These are phyloP conservation scores for Nitzschia sp. DNA, from an alignment of 108 stramenopile species.

Conservation along the genomic window DNA sequence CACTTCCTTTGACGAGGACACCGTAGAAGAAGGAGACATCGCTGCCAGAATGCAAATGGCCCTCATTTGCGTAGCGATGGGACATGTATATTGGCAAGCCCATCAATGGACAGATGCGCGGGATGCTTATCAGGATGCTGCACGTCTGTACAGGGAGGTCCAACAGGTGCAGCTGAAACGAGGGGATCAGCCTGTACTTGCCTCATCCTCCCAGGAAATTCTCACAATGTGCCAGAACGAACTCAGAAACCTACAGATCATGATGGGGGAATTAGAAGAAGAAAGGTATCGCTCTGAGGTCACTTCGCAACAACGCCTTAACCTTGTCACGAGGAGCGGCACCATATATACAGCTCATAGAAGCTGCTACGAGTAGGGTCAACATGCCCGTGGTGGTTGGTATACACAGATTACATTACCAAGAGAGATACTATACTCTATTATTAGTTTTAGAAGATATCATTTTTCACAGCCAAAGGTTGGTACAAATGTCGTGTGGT, in stretches of 20 bases:
- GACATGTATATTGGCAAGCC: conserved; percentile 20
- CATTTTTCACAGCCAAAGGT: too few relatives aligned
- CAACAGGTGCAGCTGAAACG: neutral
- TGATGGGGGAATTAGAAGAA: neutral
- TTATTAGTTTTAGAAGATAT: too few relatives aligned
- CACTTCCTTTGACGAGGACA: neutral
- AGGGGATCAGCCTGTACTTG: neutral
- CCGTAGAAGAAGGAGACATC: neutral
- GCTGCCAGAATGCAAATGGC: conserved; percentile 25
- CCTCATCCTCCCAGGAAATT: neutral
- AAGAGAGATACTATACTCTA: too few relatives aligned
- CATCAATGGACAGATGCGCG: conserved; percentile 18
- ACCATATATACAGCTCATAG: too few relatives aligned
- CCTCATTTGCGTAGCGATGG: conserved; percentile 30
- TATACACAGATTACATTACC: too few relatives aligned
- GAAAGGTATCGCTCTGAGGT: too few relatives aligned
- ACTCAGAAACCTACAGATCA: neutral
- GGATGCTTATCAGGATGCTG: conserved; percentile 39
- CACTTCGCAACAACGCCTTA: too few relatives aligned
- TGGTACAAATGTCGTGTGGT: too few relatives aligned
- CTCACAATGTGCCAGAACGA: neutral
- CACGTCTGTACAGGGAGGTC: neutral
- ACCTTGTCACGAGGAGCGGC: too few relatives aligned
- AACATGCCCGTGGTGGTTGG: too few relatives aligned
- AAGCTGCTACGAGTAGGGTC: too few relatives aligned